Percentiles rank a stretch among this genome's conserved stretches.
phyloP scores from a whole-genome alignment of 2,329 filamentous ascomycete genomes.

The Raffaelea albimanens region DNA sequence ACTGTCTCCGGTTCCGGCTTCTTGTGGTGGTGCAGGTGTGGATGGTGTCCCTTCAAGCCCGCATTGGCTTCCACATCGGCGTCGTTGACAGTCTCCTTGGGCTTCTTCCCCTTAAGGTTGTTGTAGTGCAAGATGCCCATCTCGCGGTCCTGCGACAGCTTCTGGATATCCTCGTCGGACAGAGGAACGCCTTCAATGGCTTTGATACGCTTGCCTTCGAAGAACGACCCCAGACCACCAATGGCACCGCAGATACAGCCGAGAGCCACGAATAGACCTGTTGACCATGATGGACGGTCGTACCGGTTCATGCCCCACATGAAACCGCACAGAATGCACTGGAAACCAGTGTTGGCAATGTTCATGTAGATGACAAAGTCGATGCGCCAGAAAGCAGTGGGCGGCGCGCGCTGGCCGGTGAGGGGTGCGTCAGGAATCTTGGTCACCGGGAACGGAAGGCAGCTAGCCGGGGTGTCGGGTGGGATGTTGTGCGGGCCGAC shows the following conservation, averaged over 20 bases:
- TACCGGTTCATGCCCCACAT: constrained; percentile 77
- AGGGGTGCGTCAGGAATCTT: constrained; percentile 58
- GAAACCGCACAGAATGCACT: constrained; percentile 61
- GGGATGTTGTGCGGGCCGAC: constrained; percentile 44
- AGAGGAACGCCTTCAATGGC: constrained; percentile 60
- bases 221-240: constrained; percentile 60
- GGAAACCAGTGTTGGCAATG: constrained; percentile 69
- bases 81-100: constrained; percentile 28
- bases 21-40: background rate
- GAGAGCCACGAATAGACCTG: constrained; percentile 67
- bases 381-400: constrained; percentile 64
- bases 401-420: constrained; percentile 60
- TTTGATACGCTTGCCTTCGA: constrained; percentile 65
- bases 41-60: no score
- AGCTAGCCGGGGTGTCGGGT: constrained; percentile 27
- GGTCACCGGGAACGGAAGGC: constrained; percentile 52
- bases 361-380: constrained; percentile 74
- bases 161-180: constrained; percentile 42
- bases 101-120: constrained; percentile 42
- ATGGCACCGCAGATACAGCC: constrained; percentile 60
- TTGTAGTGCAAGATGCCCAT: constrained; percentile 50
- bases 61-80: constrained; percentile 17
- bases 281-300: constrained; percentile 68
- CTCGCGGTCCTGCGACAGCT: constrained; percentile 42
- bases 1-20: background rate